Evolutionary conservation across 345 rosid species (phyloP), one percentile per base, ranked within the genome.

Genomic region (Arabis hirsuta): DNA sequence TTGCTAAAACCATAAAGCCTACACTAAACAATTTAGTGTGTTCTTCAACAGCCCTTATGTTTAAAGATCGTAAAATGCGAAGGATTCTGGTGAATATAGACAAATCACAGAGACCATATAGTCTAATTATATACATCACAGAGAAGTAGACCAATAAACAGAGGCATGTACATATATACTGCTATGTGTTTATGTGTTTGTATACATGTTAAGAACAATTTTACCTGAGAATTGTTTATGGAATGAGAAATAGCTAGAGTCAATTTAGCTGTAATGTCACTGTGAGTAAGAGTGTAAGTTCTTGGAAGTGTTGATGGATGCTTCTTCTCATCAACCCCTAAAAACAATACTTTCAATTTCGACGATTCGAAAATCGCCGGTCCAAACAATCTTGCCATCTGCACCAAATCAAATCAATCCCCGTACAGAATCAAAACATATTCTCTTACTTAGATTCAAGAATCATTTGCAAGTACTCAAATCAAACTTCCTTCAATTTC

Each of bases 301-400:
- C 99, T 94, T 2, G 96, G 90, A 2, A 94, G 80, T 50, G 84
- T 85, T 81, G 90, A 90, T 11, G 98, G 98, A 67, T 94, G 98
- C 76, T 88, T 94, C 85, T 85, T 77, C 74, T 89, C 96, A 76
- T 94, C 99, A 51, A 88, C 91, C 2, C 98, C 98, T 62, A 94
- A 73, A 71, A 91, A 88, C 74, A 94, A 69, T 24, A 94, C 98
- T 79, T 89, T 94, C 75, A 94, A 76, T 79, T 94, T 91, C 52
- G 99, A 89, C 2, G 99, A 88, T 76, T 94, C 97, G 69, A 94
- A 94, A 27, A 94, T 87, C 0, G 96, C 86, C 4, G 99, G 97
- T 78, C 99, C 97, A 73, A 94, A 94, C 69, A 94, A 73, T 53
- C 99, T 89, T 48, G 96, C 93, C 59, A 85, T 84, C 99, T 94